Evolutionary conservation across 192 early-diverging fungal genomes (phyloP), one percentile per base, ranked within the genome.

Genomic region (Coemansia sp.): DNA sequence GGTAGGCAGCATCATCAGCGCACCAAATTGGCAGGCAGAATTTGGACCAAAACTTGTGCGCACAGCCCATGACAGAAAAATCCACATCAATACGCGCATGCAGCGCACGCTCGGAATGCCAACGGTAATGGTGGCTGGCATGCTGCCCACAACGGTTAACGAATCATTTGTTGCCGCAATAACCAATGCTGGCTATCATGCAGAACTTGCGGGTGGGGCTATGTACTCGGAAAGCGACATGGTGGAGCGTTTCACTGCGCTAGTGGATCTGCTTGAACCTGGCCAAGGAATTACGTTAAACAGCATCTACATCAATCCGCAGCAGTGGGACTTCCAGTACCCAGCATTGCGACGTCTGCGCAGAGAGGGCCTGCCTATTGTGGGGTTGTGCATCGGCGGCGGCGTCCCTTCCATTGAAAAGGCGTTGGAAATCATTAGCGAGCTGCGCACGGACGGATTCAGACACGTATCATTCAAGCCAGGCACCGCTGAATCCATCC

Each of bases 111-210:
- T 93, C 26, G 87, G 88, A 64, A 93, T 92, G 83, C 89, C 94
- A 16, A 93, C 94, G 57, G 52, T 94, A 50, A 93, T 93, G 92
- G 92, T 93, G 47, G 90, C 91, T 54, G 94, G 92, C 54, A 96
- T 96, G 94, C 93, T 92, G 0, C 94, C 92, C 10, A 89, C 87
- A 23, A 96, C 94, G 10, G 88, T 89, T 57, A 85, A 80, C 54
- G 87, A 87, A 44, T 61, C 78, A 22, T 94, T 96, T 82, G 91
- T 93, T 22, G 83, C 87, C 23, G 92, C 94, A 34, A 84, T 90
- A 30, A 89, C 91, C 80, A 93, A 93, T 54, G 90, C 94, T 53
- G 94, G 94, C 9, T 96, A 90, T 72, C 91, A 92, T 66, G 80
- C 94, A 32, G 94, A 96, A 68, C 82, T 96, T 32, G 90, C 94